Conservation (phyloP, 1,284 basidiomycete species). For the Boletus sp. region DNA sequence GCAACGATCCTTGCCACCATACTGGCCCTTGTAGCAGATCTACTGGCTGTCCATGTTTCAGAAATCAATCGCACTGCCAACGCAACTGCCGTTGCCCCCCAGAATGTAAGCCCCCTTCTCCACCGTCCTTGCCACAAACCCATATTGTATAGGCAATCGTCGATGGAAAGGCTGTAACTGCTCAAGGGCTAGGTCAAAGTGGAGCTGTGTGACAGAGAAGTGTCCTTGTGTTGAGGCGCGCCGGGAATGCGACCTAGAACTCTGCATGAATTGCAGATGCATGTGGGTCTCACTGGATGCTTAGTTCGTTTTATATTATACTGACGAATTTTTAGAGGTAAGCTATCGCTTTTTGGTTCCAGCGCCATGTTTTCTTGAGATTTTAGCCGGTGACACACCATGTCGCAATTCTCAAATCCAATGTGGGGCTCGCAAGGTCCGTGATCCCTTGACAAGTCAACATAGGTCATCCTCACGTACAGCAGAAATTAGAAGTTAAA, state of each 20-base stretch:
- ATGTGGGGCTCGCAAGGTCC: constrained; percentile 25
- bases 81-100: constrained; percentile 38
- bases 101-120: constrained; percentile 31
- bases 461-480: not conserved
- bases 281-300: constrained; percentile 17
- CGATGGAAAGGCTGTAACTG: constrained; percentile 43
- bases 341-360: constrained; percentile 3
- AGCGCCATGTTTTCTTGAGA: not conserved
- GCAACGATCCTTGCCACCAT: constrained; percentile 38
- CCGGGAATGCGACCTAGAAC: constrained; percentile 44
- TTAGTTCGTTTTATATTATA: not conserved
- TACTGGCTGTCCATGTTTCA: constrained; percentile 35
- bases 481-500: constrained; percentile 35
- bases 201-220: constrained; percentile 26
- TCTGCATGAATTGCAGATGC: constrained; percentile 28
- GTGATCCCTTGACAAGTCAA: not conserved
- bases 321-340: constrained; percentile 24
- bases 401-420: constrained; percentile 34
- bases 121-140: not conserved
- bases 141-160: constrained; percentile 31
- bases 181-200: constrained; percentile 13
- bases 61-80: constrained; percentile 36
- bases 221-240: constrained; percentile 36
- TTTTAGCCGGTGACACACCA: constrained; percentile 20
- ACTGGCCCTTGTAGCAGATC: constrained; percentile 35